Conservation (phyloP, 169 alveolate species). For the Sarcocystis neurona region DNA sequence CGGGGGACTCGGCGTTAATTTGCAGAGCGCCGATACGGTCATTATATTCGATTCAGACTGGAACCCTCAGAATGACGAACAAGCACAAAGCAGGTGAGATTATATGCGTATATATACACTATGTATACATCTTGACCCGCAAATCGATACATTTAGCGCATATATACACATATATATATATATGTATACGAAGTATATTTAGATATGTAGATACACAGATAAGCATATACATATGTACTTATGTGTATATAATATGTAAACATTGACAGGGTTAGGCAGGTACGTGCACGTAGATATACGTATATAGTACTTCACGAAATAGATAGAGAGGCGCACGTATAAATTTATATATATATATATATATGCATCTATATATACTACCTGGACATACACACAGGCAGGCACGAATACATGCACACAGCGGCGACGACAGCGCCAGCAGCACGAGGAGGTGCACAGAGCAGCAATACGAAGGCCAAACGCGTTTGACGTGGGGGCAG, state of each 20-base stretch:
- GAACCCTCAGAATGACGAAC: constrained; percentile 94
- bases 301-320: no score
- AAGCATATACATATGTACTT: not conserved
- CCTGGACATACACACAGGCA: no score
- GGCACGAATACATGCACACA: no score
- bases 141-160: no score
- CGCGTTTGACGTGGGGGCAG: no score
- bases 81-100: constrained; percentile 85
- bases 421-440: no score
- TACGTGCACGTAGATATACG: no score
- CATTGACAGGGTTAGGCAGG: no score
- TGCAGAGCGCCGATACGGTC: constrained; percentile 98
- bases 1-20: constrained; percentile 93
- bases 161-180: not conserved
- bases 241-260: not conserved
- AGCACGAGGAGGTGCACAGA: no score
- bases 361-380: not conserved
- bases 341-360: not conserved
- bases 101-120: not conserved
- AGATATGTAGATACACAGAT: not conserved
- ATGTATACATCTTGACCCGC: no score
- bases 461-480: no score
- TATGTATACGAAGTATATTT: not conserved
- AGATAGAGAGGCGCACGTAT: no score
- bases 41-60: constrained; percentile 96